Percentiles rank a stretch among this genome's conserved stretches.
Conservation (phyloP, 306 rosid genomes). For the Crotalaria pallida region DNA sequence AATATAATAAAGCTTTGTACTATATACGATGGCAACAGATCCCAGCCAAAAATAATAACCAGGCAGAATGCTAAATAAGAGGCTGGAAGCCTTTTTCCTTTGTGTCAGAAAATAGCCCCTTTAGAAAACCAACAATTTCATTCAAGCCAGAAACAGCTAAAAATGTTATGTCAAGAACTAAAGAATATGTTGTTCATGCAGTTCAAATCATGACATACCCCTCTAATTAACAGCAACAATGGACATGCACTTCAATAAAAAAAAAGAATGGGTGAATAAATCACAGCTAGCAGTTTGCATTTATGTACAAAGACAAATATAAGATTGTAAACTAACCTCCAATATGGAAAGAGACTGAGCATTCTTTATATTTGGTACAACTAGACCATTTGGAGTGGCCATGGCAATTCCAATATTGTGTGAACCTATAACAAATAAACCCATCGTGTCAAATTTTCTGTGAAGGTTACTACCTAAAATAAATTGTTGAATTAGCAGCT, state of each 20-base stretch:
- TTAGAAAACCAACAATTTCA: neutral
- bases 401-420: slow-evolving; percentile 91
- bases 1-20: neutral
- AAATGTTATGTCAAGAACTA: neutral
- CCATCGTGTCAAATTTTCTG: slow-evolving; percentile 11
- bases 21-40: neutral
- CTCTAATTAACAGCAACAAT: neutral
- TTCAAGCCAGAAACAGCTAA: neutral
- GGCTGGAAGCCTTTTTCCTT: neutral
- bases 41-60: neutral
- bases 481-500: slow-evolving; percentile 11
- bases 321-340: slow-evolving; percentile 56
- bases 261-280: neutral
- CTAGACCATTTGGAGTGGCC: slow-evolving; percentile 83
- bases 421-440: slow-evolving; percentile 50
- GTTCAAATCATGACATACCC: neutral
- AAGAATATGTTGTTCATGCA: neutral
- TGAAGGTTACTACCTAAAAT: neutral
- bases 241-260: slow-evolving; percentile 5
- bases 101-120: neutral
- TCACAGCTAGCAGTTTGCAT: neutral
- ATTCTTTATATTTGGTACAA: slow-evolving; percentile 87
- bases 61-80: neutral
- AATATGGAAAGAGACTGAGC: slow-evolving; percentile 82
- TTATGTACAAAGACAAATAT: neutral